phyloP scores from a whole-genome alignment of 805 yeast genomes.

The Teunomyces barrocoloradensis region DNA sequence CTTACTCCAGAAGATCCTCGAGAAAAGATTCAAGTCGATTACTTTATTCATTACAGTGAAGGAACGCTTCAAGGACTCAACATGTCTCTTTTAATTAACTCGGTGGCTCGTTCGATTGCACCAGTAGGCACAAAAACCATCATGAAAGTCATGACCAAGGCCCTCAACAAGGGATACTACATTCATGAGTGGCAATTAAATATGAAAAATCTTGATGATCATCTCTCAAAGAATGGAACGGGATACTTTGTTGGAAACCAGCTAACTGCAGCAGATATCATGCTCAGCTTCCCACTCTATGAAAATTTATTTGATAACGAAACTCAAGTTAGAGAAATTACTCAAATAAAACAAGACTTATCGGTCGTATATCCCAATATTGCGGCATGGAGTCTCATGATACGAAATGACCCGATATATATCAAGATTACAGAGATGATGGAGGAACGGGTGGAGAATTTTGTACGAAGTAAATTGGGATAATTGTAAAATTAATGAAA shows the following conservation, averaged over 20 bases:
- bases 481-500: neutral
- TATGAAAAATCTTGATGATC: constrained; percentile 41
- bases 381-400: constrained; percentile 35
- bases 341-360: constrained; percentile 32
- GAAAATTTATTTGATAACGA: constrained; percentile 38
- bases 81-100: constrained; percentile 35
- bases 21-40: constrained; percentile 44
- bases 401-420: constrained; percentile 32
- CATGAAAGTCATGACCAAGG: constrained; percentile 41
- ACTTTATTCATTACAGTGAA: constrained; percentile 57
- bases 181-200: constrained; percentile 42
- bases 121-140: constrained; percentile 50
- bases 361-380: constrained; percentile 32
- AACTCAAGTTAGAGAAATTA: constrained; percentile 30
- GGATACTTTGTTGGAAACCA: constrained; percentile 48
- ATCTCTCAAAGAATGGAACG: constrained; percentile 27
- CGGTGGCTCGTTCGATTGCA: constrained; percentile 39
- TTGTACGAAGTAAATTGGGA: constrained; percentile 4
- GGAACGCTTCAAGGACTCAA: constrained; percentile 56
- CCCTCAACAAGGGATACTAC: constrained; percentile 49
- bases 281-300: constrained; percentile 46
- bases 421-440: constrained; percentile 27
- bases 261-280: constrained; percentile 57
- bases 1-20: constrained; percentile 22
- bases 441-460: constrained; percentile 27